Conservation (phyloP, 768 basidiomycete genomes). For the Boletus sp. region DNA sequence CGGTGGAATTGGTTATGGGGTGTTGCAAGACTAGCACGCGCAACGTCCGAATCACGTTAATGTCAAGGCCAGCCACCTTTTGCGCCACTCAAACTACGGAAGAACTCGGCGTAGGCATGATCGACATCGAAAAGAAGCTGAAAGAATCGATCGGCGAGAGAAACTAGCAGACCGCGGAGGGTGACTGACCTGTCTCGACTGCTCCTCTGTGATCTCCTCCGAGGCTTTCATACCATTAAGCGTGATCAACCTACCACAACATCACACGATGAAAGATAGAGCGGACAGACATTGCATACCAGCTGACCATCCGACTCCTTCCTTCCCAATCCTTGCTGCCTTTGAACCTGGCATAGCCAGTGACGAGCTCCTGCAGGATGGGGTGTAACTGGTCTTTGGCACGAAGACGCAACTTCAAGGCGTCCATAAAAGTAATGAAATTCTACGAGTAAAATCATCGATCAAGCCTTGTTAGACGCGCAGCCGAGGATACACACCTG, state of each 20-base stretch:
- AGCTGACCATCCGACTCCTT: constrained; percentile 82
- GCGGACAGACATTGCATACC: constrained; percentile 48
- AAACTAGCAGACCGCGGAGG: neutral
- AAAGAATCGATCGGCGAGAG: neutral
- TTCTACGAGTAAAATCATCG: constrained; percentile 47
- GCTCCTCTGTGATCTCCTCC: constrained; percentile 94
- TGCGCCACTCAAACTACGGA: constrained; percentile 61
- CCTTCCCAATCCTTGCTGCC: constrained; percentile 97
- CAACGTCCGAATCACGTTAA: neutral
- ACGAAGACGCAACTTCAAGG: constrained; percentile 85
- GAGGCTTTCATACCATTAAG: constrained; percentile 97
- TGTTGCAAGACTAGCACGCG: neutral
- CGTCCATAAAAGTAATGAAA: constrained; percentile 99
- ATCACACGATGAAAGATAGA: neutral
- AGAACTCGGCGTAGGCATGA: constrained; percentile 93
- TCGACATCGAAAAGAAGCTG: constrained; percentile 97
- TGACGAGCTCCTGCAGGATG: constrained; percentile 91
- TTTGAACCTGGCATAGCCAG: constrained; percentile 91
- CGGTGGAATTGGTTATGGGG: neutral
- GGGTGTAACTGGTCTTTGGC: constrained; percentile 98
- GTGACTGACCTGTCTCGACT: constrained; percentile 75
- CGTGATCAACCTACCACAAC: constrained; percentile 75
- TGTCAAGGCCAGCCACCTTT: constrained; percentile 31
- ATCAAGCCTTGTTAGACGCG: neutral
- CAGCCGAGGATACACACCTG: constrained; percentile 51